Percentiles rank a stretch among this genome's conserved stretches.
These are phyloP conservation scores for Alternaria sp. DNA, from an alignment of 2,329 filamentous ascomycete genomes.

Conservation along the genomic window DNA sequence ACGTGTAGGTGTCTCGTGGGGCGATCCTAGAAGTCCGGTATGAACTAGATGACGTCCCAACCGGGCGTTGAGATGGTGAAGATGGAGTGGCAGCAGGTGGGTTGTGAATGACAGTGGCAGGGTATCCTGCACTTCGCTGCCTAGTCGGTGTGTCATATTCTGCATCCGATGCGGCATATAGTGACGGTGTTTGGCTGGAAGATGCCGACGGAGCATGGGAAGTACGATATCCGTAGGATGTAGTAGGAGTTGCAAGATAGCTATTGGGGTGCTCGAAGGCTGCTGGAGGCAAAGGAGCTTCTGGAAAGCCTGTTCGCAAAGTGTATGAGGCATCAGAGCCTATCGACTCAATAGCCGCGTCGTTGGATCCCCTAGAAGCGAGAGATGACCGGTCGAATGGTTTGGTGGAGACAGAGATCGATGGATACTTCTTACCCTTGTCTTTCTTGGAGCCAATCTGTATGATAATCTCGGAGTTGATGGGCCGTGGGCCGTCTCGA, in stretches of 20 bases:
- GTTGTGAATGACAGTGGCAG: slow-evolving; percentile 43
- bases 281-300: slow-evolving; percentile 34
- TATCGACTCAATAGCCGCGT: slow-evolving; percentile 39
- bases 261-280: slow-evolving; percentile 27
- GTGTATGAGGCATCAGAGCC: slow-evolving; percentile 45
- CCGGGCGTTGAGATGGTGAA: slow-evolving; percentile 30
- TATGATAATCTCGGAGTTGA: slow-evolving; percentile 44
- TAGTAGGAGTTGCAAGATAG: slow-evolving; percentile 32
- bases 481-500: slow-evolving; percentile 30
- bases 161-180: slow-evolving; percentile 42
- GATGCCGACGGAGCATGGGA: slow-evolving; percentile 43
- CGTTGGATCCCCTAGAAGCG: slow-evolving; percentile 35
- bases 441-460: slow-evolving; percentile 39
- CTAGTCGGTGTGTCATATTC: slow-evolving; percentile 41
- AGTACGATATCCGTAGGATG: slow-evolving; percentile 35
- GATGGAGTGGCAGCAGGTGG: slow-evolving; percentile 26
- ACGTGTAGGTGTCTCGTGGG: slow-evolving; percentile 29
- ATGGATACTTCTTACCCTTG: slow-evolving; percentile 38
- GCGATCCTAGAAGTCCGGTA: slow-evolving; percentile 34
- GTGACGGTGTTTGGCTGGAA: slow-evolving; percentile 41
- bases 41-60: slow-evolving; percentile 22
- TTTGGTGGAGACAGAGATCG: slow-evolving; percentile 27
- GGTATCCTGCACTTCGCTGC: slow-evolving; percentile 32
- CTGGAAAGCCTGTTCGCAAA: slow-evolving; percentile 46
- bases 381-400: slow-evolving; percentile 41